These are phyloP conservation scores for Coniferiporia weirii DNA, from an alignment of 1,284 basidiomycete species.

Conservation along the genomic window DNA sequence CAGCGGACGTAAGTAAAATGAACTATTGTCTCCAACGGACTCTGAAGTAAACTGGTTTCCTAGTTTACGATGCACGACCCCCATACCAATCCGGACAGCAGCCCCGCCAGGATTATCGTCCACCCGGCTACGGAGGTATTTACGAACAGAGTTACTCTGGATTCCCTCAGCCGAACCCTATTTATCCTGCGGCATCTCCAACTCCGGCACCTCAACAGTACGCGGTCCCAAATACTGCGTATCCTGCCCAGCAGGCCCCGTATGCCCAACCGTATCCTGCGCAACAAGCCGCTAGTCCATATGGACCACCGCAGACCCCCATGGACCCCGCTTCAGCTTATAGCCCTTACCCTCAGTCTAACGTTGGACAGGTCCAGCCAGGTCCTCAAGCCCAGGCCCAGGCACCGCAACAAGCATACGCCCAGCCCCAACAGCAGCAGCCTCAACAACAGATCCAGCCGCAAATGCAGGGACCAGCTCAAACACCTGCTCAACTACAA, in stretches of 20 bases:
- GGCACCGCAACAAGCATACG: slow-evolving; percentile 20
- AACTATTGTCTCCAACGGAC: too few relatives aligned
- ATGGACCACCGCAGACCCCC: slow-evolving; percentile 3
- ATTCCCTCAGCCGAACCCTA: slow-evolving; percentile 34
- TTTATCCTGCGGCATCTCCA: slow-evolving; percentile 27
- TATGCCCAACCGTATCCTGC: slow-evolving; percentile 25
- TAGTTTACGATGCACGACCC: slow-evolving; percentile 20
- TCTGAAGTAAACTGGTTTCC: background rate
- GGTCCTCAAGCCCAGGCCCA: slow-evolving; percentile 18
- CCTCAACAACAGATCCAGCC: slow-evolving; percentile 9
- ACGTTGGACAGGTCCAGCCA: slow-evolving; percentile 9
- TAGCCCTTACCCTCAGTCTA: slow-evolving; percentile 13
- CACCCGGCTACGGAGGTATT: slow-evolving; percentile 19
- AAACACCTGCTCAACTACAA: slow-evolving; percentile 22
- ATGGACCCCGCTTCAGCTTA: slow-evolving; percentile 2
- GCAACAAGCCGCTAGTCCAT: slow-evolving; percentile 8
- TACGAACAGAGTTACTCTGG: slow-evolving; percentile 38
- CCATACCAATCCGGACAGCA: slow-evolving; percentile 19
- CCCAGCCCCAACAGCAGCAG: slow-evolving; percentile 18
- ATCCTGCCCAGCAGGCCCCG: slow-evolving; percentile 26
- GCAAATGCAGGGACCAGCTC: slow-evolving; percentile 23
- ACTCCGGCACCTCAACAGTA: slow-evolving; percentile 27
- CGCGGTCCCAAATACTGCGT: slow-evolving; percentile 30
- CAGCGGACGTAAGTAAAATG: slow-evolving; percentile 49
- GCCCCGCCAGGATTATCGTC: slow-evolving; percentile 27